These are phyloP conservation scores for Fusarium sp. DNA, from an alignment of 2,329 filamentous ascomycete species.

Conservation along the genomic window DNA sequence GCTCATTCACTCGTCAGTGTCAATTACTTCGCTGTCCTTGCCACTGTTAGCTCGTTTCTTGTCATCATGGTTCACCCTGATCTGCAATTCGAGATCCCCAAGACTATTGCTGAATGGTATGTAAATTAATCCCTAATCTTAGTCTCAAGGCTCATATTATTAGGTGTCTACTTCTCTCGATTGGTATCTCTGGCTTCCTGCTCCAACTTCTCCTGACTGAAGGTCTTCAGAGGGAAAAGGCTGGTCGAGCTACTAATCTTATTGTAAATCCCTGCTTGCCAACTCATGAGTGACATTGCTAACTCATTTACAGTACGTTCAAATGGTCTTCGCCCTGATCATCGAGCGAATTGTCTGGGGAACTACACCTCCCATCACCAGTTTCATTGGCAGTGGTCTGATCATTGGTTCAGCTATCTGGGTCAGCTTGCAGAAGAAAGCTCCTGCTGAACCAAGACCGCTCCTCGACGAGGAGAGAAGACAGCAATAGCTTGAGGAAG, in stretches of 20 bases:
- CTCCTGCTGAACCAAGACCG: constrained; percentile 36
- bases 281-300: no score
- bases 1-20: constrained; percentile 81
- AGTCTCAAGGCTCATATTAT: constrained; percentile 39
- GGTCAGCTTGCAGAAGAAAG: constrained; percentile 54
- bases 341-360: constrained; percentile 56
- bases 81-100: constrained; percentile 51
- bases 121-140: fast-evolving
- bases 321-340: constrained; percentile 48
- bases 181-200: constrained; percentile 78
- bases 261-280: constrained; percentile 33
- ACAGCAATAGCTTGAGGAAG: background rate
- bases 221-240: constrained; percentile 74
- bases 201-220: constrained; percentile 81
- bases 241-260: constrained; percentile 45
- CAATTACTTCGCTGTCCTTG: constrained; percentile 78
- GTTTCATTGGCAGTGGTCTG: constrained; percentile 51
- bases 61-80: constrained; percentile 62
- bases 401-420: constrained; percentile 55
- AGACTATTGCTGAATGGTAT: constrained; percentile 40
- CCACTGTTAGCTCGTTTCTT: constrained; percentile 70
- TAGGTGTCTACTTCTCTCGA: constrained; percentile 64
- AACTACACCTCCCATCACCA: constrained; percentile 50
- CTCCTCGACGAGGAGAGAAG: constrained; percentile 50
- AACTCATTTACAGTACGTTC: constrained; percentile 41